phyloP scores from a whole-genome alignment of 2,329 filamentous ascomycete genomes.

The Botryotinia globosa region DNA sequence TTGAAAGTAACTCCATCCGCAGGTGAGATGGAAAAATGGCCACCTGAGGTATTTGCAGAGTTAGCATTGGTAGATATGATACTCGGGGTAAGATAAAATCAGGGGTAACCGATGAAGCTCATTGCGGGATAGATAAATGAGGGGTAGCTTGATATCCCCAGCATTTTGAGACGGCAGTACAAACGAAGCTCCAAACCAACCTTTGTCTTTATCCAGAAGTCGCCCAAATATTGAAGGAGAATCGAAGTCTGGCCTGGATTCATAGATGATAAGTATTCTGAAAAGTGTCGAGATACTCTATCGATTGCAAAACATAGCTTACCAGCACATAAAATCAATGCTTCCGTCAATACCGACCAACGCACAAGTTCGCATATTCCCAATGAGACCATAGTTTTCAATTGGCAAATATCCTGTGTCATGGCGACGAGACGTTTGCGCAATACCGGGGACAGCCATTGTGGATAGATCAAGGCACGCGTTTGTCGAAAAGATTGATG shows the following conservation, averaged over 20 bases:
- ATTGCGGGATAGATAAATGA: neutral
- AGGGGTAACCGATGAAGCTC: neutral
- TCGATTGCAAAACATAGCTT: slow-evolving; percentile 31
- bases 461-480: neutral
- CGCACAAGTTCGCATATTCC: slow-evolving; percentile 76
- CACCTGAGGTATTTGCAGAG: slow-evolving; percentile 45
- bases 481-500: slow-evolving; percentile 10
- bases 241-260: slow-evolving; percentile 68
- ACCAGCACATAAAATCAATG: slow-evolving; percentile 77
- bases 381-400: slow-evolving; percentile 77
- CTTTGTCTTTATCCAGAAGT: slow-evolving; percentile 67
- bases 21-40: slow-evolving; percentile 67
- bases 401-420: slow-evolving; percentile 45
- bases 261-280: slow-evolving; percentile 13
- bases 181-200: neutral
- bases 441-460: neutral
- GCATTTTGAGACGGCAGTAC: neutral
- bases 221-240: slow-evolving; percentile 74
- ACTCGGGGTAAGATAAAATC: neutral
- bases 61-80: slow-evolving; percentile 6
- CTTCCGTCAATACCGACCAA: slow-evolving; percentile 72
- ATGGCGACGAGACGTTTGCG: slow-evolving; percentile 23
- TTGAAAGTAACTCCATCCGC: slow-evolving; percentile 53
- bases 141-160: neutral
- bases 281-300: neutral